Evolutionary conservation across 2,329 filamentous ascomycete species (phyloP).

Genomic region (Pseudopyrenochaeta lycopersici): DNA sequence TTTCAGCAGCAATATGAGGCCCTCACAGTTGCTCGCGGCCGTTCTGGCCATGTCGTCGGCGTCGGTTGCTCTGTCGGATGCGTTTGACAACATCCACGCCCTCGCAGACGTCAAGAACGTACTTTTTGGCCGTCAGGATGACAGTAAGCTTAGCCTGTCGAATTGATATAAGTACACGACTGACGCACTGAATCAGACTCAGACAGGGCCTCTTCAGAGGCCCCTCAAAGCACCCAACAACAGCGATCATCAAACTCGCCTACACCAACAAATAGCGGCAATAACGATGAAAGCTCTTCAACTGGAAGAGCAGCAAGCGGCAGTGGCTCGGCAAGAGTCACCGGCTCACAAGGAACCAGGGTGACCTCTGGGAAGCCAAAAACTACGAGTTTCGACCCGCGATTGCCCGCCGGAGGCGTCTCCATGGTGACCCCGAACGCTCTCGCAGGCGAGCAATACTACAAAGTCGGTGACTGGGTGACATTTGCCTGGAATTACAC

Average conservation of each 20-base stretch:
- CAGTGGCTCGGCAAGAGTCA: conserved; percentile 30
- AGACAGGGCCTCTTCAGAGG: conserved; percentile 21
- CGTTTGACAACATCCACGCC: conserved; percentile 42
- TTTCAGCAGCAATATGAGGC: conserved; percentile 40
- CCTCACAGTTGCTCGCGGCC: conserved; percentile 49
- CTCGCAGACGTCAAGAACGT: conserved; percentile 37
- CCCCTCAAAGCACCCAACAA: conserved; percentile 21
- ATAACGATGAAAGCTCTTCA: conserved; percentile 25
- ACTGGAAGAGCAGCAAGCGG: conserved; percentile 23
- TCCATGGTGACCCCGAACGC: conserved; percentile 68
- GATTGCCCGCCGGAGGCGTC: conserved; percentile 66
- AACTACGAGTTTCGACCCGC: conserved; percentile 58
- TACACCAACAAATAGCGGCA: conserved; percentile 18
- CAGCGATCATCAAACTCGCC: conserved; percentile 13
- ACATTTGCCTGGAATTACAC: conserved; percentile 77
- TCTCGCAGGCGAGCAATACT: conserved; percentile 63
- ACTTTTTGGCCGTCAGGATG: conserved; percentile 43
- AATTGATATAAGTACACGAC: not conserved
- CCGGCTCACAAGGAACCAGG: conserved; percentile 26
- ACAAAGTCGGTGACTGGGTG: conserved; percentile 70
- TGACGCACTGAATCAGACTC: conserved; percentile 10
- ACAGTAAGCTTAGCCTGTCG: conserved; percentile 23
- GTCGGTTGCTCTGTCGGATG: conserved; percentile 43
- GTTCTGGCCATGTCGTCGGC: conserved; percentile 49
- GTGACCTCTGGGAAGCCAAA: conserved; percentile 30